Percentiles rank a stretch among this genome's conserved stretches.
Evolutionary conservation across 441 rosid genomes (phyloP).

Genomic region (Erodium moschatum): DNA sequence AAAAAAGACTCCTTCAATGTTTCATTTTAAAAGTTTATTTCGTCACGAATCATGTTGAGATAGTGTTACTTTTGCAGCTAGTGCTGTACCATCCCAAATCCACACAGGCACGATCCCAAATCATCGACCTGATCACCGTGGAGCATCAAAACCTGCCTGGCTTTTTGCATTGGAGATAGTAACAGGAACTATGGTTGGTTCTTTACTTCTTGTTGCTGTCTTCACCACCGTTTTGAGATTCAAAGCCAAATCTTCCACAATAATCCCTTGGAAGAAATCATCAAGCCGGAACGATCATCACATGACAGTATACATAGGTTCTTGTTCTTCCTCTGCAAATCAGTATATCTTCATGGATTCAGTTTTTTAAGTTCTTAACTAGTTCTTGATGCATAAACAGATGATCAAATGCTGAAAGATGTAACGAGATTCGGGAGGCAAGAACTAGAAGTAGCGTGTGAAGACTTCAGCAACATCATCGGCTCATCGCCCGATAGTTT

Average conservation of each 20-base stretch:
- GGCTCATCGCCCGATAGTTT: conserved; percentile 88
- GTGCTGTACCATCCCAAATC: conserved; percentile 35
- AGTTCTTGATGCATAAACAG: conserved; percentile 28
- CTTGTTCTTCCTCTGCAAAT: conserved; percentile 22
- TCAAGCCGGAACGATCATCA: conserved; percentile 62
- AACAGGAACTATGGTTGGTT: conserved; percentile 76
- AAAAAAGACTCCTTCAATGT: no score
- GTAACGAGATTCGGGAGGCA: conserved; percentile 71
- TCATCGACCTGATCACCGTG: conserved; percentile 41
- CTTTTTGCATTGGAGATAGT: conserved; percentile 70
- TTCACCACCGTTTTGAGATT: conserved; percentile 60
- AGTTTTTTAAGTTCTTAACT: not conserved
- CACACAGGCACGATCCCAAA: conserved; percentile 35
- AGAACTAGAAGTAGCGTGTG: conserved; percentile 96
- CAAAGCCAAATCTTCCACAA: conserved; percentile 66
- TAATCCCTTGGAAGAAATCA: conserved; percentile 97
- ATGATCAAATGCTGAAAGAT: conserved; percentile 74
- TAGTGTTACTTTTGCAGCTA: conserved; percentile 28
- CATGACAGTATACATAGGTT: conserved; percentile 61
- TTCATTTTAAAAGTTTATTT: no score
- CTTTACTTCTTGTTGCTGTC: conserved; percentile 49
- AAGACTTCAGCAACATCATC: conserved; percentile 96
- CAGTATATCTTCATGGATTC: not conserved
- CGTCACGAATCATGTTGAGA: conserved; percentile 13
- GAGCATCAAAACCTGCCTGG: conserved; percentile 64